Evolutionary conservation across 2,329 filamentous ascomycete species (phyloP).

Genomic region (Pyricularia pennisetigena): DNA sequence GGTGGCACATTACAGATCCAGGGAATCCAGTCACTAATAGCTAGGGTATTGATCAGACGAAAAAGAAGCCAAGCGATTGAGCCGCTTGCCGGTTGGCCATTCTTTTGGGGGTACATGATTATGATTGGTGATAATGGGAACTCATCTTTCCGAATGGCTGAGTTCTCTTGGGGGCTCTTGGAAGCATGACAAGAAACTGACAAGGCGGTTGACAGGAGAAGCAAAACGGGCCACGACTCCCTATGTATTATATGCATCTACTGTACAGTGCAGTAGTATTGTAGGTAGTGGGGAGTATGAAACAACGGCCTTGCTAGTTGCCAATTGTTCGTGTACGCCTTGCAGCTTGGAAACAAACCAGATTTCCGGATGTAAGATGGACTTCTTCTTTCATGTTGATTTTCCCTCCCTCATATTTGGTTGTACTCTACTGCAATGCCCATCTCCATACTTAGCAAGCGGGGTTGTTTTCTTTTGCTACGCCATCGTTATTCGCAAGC

Average conservation of each 20-base stretch:
- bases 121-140: background rate
- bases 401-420: background rate
- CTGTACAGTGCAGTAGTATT: too few species aligned
- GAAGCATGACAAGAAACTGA: background rate
- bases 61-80: background rate
- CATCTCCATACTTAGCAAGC: too few species aligned
- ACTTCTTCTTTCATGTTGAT: background rate
- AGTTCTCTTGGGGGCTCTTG: background rate
- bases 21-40: background rate
- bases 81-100: background rate
- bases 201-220: background rate
- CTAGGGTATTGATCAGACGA: background rate
- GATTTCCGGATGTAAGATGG: background rate
- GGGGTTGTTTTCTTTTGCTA: background rate
- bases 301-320: background rate
- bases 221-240: background rate
- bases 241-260: background rate
- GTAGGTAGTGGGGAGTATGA: background rate
- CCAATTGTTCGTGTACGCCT: background rate
- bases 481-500: background rate
- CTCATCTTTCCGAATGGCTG: background rate
- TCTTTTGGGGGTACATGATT: background rate
- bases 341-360: background rate
- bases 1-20: background rate
- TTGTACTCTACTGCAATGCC: background rate